These are phyloP conservation scores for Ophiostoma australiae DNA, from an alignment of 2,329 filamentous ascomycete genomes.

Conservation along the genomic window DNA sequence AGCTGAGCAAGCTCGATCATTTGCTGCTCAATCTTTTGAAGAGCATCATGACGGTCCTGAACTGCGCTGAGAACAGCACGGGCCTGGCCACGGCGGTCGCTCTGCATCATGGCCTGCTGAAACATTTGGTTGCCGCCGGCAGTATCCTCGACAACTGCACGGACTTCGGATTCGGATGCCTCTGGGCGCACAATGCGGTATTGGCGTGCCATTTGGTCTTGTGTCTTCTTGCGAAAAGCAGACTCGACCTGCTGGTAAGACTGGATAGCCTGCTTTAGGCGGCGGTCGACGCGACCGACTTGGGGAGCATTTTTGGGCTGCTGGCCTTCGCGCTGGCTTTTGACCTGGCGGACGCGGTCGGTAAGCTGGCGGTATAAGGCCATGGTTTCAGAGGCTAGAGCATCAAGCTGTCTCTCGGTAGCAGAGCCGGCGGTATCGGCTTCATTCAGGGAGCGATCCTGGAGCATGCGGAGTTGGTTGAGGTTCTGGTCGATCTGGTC, in stretches of 20 bases:
- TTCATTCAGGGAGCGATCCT: constrained; percentile 67
- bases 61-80: constrained; percentile 74
- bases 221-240: constrained; percentile 71
- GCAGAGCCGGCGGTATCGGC: constrained; percentile 64
- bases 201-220: constrained; percentile 81
- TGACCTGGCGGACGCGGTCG: constrained; percentile 73
- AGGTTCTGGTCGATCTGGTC: constrained; percentile 68
- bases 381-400: constrained; percentile 74
- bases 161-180: constrained; percentile 71
- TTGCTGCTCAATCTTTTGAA: constrained; percentile 87
- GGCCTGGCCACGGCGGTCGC: constrained; percentile 74
- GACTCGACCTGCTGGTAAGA: constrained; percentile 76
- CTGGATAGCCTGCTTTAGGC: constrained; percentile 74
- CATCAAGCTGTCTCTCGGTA: constrained; percentile 65
- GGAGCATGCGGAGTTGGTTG: constrained; percentile 64
- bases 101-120: constrained; percentile 77
- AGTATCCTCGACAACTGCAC: constrained; percentile 68
- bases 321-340: constrained; percentile 66
- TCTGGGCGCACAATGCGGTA: constrained; percentile 85
- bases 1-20: constrained; percentile 82
- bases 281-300: constrained; percentile 73
- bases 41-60: constrained; percentile 74
- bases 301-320: constrained; percentile 71
- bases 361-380: constrained; percentile 73
- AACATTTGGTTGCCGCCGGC: constrained; percentile 74